phyloP scores from a whole-genome alignment of 805 yeast genomes.

The Metschnikowia gruessii region DNA sequence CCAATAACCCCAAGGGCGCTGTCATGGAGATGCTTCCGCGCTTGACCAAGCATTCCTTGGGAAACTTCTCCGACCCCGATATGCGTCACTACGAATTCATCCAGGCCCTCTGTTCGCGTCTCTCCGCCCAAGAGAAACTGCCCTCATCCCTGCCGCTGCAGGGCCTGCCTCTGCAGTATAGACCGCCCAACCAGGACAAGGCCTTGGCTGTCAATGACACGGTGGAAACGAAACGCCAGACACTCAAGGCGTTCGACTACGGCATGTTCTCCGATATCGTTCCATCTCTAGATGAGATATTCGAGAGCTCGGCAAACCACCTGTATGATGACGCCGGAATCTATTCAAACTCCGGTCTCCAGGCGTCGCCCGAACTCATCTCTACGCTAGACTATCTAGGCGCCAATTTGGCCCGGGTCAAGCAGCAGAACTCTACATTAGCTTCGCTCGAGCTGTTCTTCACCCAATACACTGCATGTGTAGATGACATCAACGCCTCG shows the following conservation, averaged over 20 bases:
- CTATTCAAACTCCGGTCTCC: conserved; percentile 57
- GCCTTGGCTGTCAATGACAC: too few relatives aligned
- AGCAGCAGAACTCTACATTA: conserved; percentile 55
- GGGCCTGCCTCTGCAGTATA: too few relatives aligned
- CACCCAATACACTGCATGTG: conserved; percentile 40
- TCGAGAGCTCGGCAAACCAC: conserved; percentile 39
- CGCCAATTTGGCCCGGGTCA: conserved; percentile 54
- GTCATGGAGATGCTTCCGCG: conserved; percentile 14
- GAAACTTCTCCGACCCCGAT: conserved; percentile 26
- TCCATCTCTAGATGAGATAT: conserved; percentile 45
- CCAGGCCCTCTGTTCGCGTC: conserved; percentile 27
- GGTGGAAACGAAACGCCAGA: neutral
- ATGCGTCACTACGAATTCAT: conserved; percentile 36
- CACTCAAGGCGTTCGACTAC: conserved; percentile 43
- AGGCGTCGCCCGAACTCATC: conserved; percentile 53
- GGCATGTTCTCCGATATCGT: conserved; percentile 63
- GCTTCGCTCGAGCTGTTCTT: conserved; percentile 54
- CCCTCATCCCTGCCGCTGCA: too few relatives aligned
- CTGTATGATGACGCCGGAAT: conserved; percentile 44
- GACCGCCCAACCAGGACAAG: too few relatives aligned
- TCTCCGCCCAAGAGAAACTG: too few relatives aligned
- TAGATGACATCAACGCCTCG: conserved; percentile 13
- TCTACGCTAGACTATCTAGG: conserved; percentile 54
- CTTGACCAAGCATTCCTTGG: conserved; percentile 15
- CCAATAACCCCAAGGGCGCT: conserved; percentile 25